Evolutionary conservation across 805 yeast species (phyloP).

Genomic region (Teunomyces kruisii): DNA sequence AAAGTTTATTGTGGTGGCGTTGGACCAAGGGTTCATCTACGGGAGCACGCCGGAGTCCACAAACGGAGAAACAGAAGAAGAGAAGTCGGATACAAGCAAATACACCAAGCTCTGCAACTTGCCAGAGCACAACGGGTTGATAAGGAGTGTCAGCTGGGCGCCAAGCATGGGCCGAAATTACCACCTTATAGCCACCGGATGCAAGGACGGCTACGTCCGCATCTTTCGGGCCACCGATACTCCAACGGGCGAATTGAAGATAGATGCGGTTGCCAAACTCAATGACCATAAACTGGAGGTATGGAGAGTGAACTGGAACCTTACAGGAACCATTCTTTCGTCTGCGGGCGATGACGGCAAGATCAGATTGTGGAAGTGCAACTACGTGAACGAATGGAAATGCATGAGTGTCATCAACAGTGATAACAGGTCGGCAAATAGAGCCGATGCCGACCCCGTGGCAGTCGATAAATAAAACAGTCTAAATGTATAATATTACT

Average conservation of each 20-base stretch:
- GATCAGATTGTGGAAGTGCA: slow-evolving; percentile 87
- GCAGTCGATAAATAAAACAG: neutral
- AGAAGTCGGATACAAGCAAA: slow-evolving; percentile 23
- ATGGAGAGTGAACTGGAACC: slow-evolving; percentile 95
- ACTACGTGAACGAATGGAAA: slow-evolving; percentile 81
- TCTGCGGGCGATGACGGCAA: slow-evolving; percentile 96
- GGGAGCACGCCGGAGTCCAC: slow-evolving; percentile 17
- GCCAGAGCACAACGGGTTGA: slow-evolving; percentile 83
- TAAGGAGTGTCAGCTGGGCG: slow-evolving; percentile 92
- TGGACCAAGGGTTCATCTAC: slow-evolving; percentile 86
- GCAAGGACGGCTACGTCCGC: slow-evolving; percentile 90
- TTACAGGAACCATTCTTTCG: slow-evolving; percentile 88
- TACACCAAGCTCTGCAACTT: slow-evolving; percentile 59
- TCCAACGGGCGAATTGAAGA: slow-evolving; percentile 31
- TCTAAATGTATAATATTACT: neutral
- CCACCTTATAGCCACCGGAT: slow-evolving; percentile 90
- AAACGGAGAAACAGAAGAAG: neutral
- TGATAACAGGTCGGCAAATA: slow-evolving; percentile 13
- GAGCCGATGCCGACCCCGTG: neutral
- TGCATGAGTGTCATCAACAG: slow-evolving; percentile 74
- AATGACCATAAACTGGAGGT: slow-evolving; percentile 85
- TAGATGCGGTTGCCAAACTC: slow-evolving; percentile 65
- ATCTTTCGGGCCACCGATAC: slow-evolving; percentile 70
- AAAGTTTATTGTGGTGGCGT: slow-evolving; percentile 77
- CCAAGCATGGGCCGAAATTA: slow-evolving; percentile 91